These are phyloP conservation scores for Rhizopus arrhizus DNA, from an alignment of 371 early-diverging fungal species.

Conservation along the genomic window DNA sequence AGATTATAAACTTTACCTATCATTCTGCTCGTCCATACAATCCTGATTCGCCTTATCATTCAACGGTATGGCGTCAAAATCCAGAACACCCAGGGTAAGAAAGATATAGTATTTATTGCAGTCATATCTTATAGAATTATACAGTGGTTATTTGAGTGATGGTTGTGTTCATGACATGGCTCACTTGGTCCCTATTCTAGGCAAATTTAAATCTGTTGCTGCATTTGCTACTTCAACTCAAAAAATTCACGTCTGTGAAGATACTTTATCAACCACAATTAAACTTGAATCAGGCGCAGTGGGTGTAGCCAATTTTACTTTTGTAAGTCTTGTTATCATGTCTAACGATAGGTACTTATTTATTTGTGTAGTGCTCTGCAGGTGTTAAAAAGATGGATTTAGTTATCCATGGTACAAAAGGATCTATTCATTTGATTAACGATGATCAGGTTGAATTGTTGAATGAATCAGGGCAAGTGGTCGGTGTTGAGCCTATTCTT, in stretches of 20 bases:
- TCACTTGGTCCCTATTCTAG: constrained; percentile 48
- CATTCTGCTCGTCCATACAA: constrained; percentile 48
- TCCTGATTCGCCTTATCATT: constrained; percentile 45
- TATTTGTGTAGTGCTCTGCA: constrained; percentile 37
- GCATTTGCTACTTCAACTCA: constrained; percentile 48
- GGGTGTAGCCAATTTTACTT: constrained; percentile 53
- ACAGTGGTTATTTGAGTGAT: constrained; percentile 55
- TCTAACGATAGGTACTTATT: neutral
- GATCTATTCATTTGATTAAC: constrained; percentile 39
- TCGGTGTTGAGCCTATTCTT: constrained; percentile 18
- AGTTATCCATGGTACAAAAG: constrained; percentile 48
- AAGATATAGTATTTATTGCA: too few relatives aligned
- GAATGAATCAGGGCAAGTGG: constrained; percentile 28
- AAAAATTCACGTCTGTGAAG: constrained; percentile 41
- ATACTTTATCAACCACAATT: constrained; percentile 41
- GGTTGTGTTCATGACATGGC: constrained; percentile 57
- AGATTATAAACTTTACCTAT: constrained; percentile 52
- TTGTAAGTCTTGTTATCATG: constrained; percentile 36
- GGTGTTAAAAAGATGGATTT: constrained; percentile 37
- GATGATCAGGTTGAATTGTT: constrained; percentile 33
- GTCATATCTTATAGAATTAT: too few relatives aligned
- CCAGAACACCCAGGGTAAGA: constrained; percentile 55
- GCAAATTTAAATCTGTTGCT: constrained; percentile 39
- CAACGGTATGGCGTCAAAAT: constrained; percentile 50
- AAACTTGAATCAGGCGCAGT: constrained; percentile 42